Conservation (phyloP, 495 filamentous ascomycete genomes). For the Penicillium bovifimosum region DNA sequence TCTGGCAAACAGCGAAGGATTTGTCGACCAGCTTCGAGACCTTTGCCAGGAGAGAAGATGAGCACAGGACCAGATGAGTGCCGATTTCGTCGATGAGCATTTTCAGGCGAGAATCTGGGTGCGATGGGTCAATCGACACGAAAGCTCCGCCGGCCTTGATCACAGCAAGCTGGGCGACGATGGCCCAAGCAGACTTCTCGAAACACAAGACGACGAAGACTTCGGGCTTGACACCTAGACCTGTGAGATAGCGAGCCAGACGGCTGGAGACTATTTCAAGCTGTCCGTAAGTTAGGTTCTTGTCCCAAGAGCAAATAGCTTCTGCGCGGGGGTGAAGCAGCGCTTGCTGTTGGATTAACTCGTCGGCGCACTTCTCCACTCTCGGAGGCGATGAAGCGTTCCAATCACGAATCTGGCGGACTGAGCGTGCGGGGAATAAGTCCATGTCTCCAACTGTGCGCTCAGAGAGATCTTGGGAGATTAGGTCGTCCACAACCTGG, state of each 20-base stretch:
- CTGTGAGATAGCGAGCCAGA: constrained; percentile 32
- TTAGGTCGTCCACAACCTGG: constrained; percentile 32
- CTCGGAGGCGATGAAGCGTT: constrained; percentile 27
- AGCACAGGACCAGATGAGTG: constrained; percentile 38
- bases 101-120: constrained; percentile 50
- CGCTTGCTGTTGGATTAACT: constrained; percentile 41
- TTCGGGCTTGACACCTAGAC: constrained; percentile 41
- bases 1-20: constrained; percentile 27
- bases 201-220: constrained; percentile 50
- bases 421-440: constrained; percentile 26
- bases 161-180: constrained; percentile 50
- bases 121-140: constrained; percentile 51
- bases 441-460: constrained; percentile 32
- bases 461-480: constrained; percentile 23
- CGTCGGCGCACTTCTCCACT: constrained; percentile 43
- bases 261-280: constrained; percentile 34
- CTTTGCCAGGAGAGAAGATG: constrained; percentile 26
- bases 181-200: constrained; percentile 51
- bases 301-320: constrained; percentile 47
- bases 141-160: constrained; percentile 56
- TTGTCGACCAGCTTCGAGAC: constrained; percentile 27
- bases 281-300: constrained; percentile 41
- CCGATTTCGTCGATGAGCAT: constrained; percentile 47
- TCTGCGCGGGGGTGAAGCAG: constrained; percentile 24
- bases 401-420: constrained; percentile 32